These are phyloP conservation scores for Neurospora sp. DNA, from an alignment of 495 filamentous ascomycete species.

Conservation along the genomic window DNA sequence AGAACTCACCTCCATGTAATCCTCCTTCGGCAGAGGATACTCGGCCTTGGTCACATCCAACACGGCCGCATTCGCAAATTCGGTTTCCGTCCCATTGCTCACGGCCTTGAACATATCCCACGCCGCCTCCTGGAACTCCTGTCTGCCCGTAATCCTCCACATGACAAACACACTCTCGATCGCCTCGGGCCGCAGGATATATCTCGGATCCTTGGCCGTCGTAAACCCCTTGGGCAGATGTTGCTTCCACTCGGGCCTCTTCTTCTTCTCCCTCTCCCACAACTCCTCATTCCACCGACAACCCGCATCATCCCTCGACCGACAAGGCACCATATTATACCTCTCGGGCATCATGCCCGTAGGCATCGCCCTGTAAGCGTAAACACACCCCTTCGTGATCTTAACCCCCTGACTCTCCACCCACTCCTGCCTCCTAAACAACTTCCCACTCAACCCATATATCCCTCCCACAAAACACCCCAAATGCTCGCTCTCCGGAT, in stretches of 20 bases:
- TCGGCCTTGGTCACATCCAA: constrained; percentile 40
- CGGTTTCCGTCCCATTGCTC: constrained; percentile 47
- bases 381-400: constrained; percentile 79
- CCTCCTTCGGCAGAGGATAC: constrained; percentile 20
- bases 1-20: constrained; percentile 36
- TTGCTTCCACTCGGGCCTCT: constrained; percentile 17
- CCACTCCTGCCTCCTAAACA: constrained; percentile 59
- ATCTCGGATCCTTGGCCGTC: constrained; percentile 30
- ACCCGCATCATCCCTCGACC: constrained; percentile 30
- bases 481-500: constrained; percentile 35
- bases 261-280: constrained; percentile 29
- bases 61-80: constrained; percentile 51
- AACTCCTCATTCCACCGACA: constrained; percentile 65
- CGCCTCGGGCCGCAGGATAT: constrained; percentile 48
- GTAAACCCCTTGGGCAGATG: constrained; percentile 28
- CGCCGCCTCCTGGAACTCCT: constrained; percentile 49
- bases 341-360: constrained; percentile 84
- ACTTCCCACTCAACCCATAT: constrained; percentile 67
- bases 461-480: constrained; percentile 78
- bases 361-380: constrained; percentile 64
- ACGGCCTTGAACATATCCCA: constrained; percentile 68
- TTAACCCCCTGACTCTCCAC: constrained; percentile 52
- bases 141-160: constrained; percentile 61
- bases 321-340: constrained; percentile 54
- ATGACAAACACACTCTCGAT: constrained; percentile 63